Base-by-base conservation (phyloP, 768 basidiomycete species). In the Termitomyces eurrhizus region DNA sequence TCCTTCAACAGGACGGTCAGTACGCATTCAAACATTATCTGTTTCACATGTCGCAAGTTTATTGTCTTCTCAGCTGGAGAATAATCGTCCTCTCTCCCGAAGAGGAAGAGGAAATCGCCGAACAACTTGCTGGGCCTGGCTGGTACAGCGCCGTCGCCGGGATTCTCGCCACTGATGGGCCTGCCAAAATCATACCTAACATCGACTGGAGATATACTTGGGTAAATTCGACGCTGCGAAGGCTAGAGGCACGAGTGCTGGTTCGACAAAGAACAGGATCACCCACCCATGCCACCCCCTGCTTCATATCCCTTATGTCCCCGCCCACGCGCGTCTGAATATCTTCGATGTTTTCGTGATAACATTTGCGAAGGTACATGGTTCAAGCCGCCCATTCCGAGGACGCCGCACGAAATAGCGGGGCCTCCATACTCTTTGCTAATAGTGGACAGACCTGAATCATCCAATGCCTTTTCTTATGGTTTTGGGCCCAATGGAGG, bases 401-500 rank as follows among this genome's bases (percentile, higher is more conserved):
- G 37, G 33, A 50, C 78, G 24, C 78, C 86, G 4, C 87, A 88
- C 62, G 70, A 78, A 24, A 81, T 88, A 49, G 77, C 90, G 11
- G 93, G 93, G 0, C 92, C 93, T 33, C 94, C 94, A 0, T 98
- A 95, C 70, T 90, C 92, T 37, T 76, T 99, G 7, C 80, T 99
- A 48, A 72, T 99, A n/a, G 85, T 96, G 50, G 92, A 98, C 53
- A 86, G 88, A 62, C 88, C 92, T 1, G 88, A 92, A 61, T 79
- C 86, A 2, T 81, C 85, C 9, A 99, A 98, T 68, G 96, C 97
- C 1, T 97, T 99, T 72, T 92, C 90, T 1, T 98, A 95, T 69
- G 96, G 96, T 1, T 98, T 98, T 65, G 93, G 93, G 13, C 89
- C 92, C 3, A 86, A 94, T 67, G 90, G 92, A 41, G 92, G 88